Percentiles rank a stretch among this genome's conserved stretches.
Evolutionary conservation across 495 filamentous ascomycete species (phyloP).

Genomic region (Talaromyces liani): DNA sequence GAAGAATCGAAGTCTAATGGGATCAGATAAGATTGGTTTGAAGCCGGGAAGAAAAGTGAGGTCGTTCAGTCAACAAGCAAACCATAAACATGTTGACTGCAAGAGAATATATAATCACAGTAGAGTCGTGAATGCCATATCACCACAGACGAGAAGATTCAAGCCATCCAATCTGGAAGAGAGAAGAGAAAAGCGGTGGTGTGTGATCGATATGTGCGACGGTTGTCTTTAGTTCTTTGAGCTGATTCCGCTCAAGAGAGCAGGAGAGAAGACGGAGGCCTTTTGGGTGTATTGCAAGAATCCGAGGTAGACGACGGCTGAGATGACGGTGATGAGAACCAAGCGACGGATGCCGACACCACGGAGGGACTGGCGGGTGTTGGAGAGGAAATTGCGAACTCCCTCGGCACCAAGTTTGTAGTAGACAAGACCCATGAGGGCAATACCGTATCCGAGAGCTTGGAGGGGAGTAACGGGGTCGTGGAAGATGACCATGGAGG

Average conservation of each 20-base stretch:
- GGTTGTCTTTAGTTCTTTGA: neutral
- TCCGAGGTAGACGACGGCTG: neutral
- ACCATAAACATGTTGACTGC: constrained; percentile 1
- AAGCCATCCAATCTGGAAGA: neutral
- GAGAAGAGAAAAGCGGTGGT: neutral
- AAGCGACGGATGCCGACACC: neutral
- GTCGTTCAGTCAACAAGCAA: constrained; percentile 1
- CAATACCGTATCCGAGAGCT: constrained; percentile 86
- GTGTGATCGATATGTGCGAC: neutral
- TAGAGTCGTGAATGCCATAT: neutral
- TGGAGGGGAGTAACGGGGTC: constrained; percentile 73
- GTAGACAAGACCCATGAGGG: constrained; percentile 78
- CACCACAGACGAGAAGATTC: neutral
- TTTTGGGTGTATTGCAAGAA: neutral
- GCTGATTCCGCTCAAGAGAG: neutral
- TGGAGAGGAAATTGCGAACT: constrained; percentile 60
- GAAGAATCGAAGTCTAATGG: neutral
- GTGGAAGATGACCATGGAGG: constrained; percentile 80
- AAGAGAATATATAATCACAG: neutral
- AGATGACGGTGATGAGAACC: neutral
- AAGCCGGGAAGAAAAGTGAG: neutral
- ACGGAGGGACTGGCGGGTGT: constrained; percentile 38
- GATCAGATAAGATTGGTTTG: neutral
- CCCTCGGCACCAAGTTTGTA: constrained; percentile 85
- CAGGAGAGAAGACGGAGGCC: neutral